Conservation (phyloP, 805 yeast genomes). For the Yamadazyma olivae region DNA sequence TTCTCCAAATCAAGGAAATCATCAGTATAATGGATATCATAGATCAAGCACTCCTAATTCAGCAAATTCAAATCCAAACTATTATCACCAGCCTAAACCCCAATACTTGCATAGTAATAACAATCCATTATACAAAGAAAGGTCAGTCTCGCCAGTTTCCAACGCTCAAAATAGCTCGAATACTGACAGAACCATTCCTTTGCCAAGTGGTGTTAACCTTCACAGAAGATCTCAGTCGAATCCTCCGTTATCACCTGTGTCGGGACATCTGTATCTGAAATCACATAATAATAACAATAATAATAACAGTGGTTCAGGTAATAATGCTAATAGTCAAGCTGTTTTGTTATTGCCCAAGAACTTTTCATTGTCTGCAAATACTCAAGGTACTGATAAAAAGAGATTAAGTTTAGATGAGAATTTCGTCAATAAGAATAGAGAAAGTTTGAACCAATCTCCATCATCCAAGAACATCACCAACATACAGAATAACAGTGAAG, state of each 20-base stretch:
- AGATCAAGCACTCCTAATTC: conserved; percentile 14
- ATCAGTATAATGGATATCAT: conserved; percentile 2
- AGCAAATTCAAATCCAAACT: conserved; percentile 11
- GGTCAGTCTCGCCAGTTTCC: conserved; percentile 24
- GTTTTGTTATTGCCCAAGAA: conserved; percentile 50
- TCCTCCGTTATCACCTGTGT: conserved; percentile 21
- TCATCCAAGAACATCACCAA: conserved; percentile 8
- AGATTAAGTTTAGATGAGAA: conserved; percentile 23
- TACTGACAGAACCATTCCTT: conserved; percentile 15
- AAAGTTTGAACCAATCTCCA: conserved; percentile 8
- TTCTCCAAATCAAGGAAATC: conserved; percentile 10
- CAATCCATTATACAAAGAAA: conserved; percentile 16
- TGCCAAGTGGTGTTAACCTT: conserved; percentile 10
- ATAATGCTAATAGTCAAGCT: conserved; percentile 25
- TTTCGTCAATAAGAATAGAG: conserved; percentile 10
- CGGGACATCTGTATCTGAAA: neutral
- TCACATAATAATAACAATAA: conserved; percentile 12
- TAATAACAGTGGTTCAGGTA: neutral
- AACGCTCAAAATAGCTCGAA: neutral
- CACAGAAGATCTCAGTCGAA: conserved; percentile 34
- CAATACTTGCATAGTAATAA: conserved; percentile 18
- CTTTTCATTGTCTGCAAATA: conserved; percentile 23
- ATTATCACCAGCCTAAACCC: conserved; percentile 34
- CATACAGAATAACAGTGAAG: conserved; percentile 4
- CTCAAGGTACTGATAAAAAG: conserved; percentile 17